These are phyloP conservation scores for Erucastrum elatum DNA, from an alignment of 345 rosid species.

Conservation along the genomic window DNA sequence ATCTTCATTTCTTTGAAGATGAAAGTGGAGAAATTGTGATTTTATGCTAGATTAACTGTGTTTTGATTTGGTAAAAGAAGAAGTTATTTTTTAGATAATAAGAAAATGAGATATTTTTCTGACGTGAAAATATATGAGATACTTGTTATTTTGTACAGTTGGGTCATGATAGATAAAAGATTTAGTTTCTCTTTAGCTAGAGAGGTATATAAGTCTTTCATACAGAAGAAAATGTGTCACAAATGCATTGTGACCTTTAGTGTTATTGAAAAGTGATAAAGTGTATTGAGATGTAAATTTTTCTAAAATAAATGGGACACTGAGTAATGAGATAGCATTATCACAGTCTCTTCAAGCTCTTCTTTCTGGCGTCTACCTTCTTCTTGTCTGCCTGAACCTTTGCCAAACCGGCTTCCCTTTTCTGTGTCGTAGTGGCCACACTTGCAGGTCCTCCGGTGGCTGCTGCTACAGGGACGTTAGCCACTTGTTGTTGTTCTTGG, in stretches of 20 bases:
- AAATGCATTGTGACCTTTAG: too few relatives aligned
- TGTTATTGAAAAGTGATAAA: too few relatives aligned
- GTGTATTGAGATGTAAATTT: too few relatives aligned
- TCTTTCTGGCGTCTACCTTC: constrained; percentile 97
- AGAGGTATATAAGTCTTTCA: too few relatives aligned
- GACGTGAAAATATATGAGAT: not conserved
- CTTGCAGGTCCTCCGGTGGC: constrained; percentile 38
- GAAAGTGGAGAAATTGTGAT: not conserved
- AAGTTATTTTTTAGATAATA: too few relatives aligned
- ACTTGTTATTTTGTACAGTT: not conserved
- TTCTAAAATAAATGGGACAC: too few relatives aligned
- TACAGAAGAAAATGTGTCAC: too few relatives aligned
- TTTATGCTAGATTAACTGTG: not conserved
- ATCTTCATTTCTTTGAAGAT: not conserved
- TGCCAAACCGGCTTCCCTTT: constrained; percentile 62
- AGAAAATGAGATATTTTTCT: too few relatives aligned
- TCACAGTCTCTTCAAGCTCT: constrained; percentile 90
- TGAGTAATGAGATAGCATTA: not conserved
- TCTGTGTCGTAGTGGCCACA: constrained; percentile 43
- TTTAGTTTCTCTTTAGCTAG: too few relatives aligned
- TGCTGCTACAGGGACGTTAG: constrained; percentile 28
- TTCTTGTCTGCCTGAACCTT: constrained; percentile 83
- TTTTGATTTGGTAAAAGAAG: not conserved
- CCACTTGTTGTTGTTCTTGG: constrained; percentile 52
- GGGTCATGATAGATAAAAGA: too few relatives aligned